These are phyloP conservation scores for Aureobasidium subglaciale DNA, from an alignment of 2,329 filamentous ascomycete species.

Conservation along the genomic window DNA sequence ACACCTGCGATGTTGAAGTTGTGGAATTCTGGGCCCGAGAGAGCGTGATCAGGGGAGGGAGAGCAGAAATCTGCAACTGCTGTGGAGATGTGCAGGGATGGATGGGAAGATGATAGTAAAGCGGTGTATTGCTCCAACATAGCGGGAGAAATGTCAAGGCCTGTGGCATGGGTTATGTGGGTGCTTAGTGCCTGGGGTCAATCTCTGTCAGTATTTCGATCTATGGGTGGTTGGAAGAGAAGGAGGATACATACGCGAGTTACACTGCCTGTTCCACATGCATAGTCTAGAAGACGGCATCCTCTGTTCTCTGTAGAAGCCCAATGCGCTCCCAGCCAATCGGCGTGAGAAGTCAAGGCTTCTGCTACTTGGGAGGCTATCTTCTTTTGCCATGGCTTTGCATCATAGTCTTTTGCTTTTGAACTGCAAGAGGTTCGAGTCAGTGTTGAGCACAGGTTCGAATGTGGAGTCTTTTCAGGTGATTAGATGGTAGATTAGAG, in stretches of 20 bases:
- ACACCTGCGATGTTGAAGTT: slow-evolving; percentile 39
- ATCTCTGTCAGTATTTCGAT: neutral
- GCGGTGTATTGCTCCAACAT: slow-evolving; percentile 29
- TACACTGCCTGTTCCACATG: slow-evolving; percentile 29
- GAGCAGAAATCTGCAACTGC: slow-evolving; percentile 32
- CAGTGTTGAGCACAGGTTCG: no score
- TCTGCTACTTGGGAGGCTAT: slow-evolving; percentile 25
- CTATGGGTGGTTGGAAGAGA: neutral
- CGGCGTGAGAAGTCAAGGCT: slow-evolving; percentile 22
- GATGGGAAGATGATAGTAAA: slow-evolving; percentile 15
- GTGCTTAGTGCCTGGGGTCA: slow-evolving; percentile 21
- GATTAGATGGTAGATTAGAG: no score
- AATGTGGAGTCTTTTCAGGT: no score
- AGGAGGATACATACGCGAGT: slow-evolving; percentile 18
- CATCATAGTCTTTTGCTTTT: slow-evolving; percentile 27
- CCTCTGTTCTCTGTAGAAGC: slow-evolving; percentile 14
- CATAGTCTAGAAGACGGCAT: slow-evolving; percentile 27
- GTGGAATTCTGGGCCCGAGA: slow-evolving; percentile 28
- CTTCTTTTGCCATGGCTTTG: slow-evolving; percentile 27
- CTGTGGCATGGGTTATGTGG: slow-evolving; percentile 25
- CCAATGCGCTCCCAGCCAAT: slow-evolving; percentile 27
- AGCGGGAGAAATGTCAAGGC: slow-evolving; percentile 27
- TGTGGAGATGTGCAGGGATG: slow-evolving; percentile 18
- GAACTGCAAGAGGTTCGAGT: slow-evolving; percentile 22
- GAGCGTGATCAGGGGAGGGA: slow-evolving; percentile 18